Evolutionary conservation across 2,329 filamentous ascomycete species (phyloP), one percentile per base, ranked within the genome.

Genomic region (Fusarium nanum): DNA sequence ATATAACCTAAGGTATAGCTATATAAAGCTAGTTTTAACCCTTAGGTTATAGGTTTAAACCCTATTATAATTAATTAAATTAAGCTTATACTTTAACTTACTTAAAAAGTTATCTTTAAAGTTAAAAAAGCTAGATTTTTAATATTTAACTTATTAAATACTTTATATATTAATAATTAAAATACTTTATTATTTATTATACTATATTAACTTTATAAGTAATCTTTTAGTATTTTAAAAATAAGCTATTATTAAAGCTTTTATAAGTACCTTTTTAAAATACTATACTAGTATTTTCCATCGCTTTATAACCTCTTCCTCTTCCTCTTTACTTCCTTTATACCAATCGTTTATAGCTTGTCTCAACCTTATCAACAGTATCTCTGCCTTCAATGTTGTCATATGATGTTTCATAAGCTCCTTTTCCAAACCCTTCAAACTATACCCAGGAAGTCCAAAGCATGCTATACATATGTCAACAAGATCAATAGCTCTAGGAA

Each of bases 351-450:
- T 52, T 11, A 79, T 77, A 2, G 74, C 76, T n/a, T 75, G 71
- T 12, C 78, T 73, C 6, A 80, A 22, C 20, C 78, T 67, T 22
- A 80, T 77, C 4, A 79, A 50, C n/a, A 78, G 52, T 3, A 80
- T 62, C 28, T 80, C 78, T 5, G 78, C 78, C 25, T 78, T 78
- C 1, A 78, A 56, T 12, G 73, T 75, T 2, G 77, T 80, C 5
- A 78, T 68, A 18, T 77, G 75, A 5, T 72, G 77, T 40, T 79
- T 80, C 13, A 74, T 72, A 1, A 84, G 68, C 64, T 87, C 83
- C 37, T 85, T 86, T 46, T 87, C 83, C 0, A 87, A 67, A 2
- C 86, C 86, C 63, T 88, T 88, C 37, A 87, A 77, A 0, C 83
- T 78, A 62, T 87, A 88, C 2, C 85, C 85, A 1, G 82, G 73